A percentile compares a stretch with the other conserved stretches of the same genome.
phyloP scores from a whole-genome alignment of 2,329 filamentous ascomycete genomes.

The Arthrobotrys megalospora region DNA sequence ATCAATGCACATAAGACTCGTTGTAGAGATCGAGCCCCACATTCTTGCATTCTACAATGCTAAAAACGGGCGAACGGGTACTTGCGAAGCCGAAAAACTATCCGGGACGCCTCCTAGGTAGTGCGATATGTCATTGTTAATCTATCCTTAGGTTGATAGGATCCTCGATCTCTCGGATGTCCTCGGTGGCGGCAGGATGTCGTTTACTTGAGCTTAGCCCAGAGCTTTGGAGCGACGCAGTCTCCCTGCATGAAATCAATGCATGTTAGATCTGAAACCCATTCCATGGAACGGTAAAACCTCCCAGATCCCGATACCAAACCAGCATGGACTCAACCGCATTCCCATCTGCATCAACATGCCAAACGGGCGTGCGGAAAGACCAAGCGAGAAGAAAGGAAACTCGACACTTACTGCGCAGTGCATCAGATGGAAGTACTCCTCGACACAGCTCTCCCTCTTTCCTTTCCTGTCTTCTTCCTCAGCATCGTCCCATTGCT shows the following conservation, averaged over 20 bases:
- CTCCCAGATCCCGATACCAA: constrained; percentile 16
- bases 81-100: background rate
- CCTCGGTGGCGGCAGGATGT: background rate
- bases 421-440: constrained; percentile 99
- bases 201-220: constrained; percentile 87
- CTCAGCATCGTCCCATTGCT: constrained; percentile 71
- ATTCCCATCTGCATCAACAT: constrained; percentile 24
- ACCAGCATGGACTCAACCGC: constrained; percentile 1
- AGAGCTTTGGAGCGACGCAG: constrained; percentile 97
- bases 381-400: background rate
- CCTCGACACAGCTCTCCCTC: constrained; percentile 97
- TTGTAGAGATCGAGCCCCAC: constrained; percentile 29
- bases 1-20: constrained; percentile 48
- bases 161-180: constrained; percentile 14
- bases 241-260: constrained; percentile 66
- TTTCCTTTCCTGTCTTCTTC: constrained; percentile 79
- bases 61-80: constrained; percentile 6
- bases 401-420: constrained; percentile 76
- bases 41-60: background rate
- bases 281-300: constrained; percentile 3
- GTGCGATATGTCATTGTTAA: background rate
- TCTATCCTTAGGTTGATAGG: constrained; percentile 8
- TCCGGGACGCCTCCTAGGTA: constrained; percentile 2
- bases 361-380: constrained; percentile 4
- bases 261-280: constrained; percentile 20